Percentiles rank a stretch among this genome's conserved stretches.
These are phyloP conservation scores for Colletotrichum tanaceti DNA, from an alignment of 2,329 filamentous ascomycete genomes.

Conservation along the genomic window DNA sequence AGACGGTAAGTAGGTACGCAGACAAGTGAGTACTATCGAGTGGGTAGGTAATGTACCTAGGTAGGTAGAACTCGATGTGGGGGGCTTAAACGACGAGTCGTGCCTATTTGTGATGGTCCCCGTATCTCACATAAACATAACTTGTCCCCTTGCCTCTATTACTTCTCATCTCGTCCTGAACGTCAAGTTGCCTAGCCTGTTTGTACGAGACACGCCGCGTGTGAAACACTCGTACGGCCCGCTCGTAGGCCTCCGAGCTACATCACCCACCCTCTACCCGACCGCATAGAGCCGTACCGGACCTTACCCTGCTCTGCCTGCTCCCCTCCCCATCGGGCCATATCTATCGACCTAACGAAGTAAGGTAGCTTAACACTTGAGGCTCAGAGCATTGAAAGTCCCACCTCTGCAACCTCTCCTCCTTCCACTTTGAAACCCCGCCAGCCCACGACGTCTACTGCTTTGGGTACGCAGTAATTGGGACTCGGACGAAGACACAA, in stretches of 20 bases:
- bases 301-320: slow-evolving; percentile 20
- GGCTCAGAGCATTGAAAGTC: slow-evolving; percentile 36
- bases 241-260: not conserved
- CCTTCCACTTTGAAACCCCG: slow-evolving; percentile 48
- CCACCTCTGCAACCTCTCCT: slow-evolving; percentile 38
- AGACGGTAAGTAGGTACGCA: not conserved
- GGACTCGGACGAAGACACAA: not conserved
- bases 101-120: not conserved
- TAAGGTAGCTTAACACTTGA: slow-evolving; percentile 22
- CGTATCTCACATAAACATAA: not conserved
- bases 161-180: not conserved
- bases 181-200: not conserved
- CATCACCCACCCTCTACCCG: slow-evolving; percentile 23
- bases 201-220: not conserved
- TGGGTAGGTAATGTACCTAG: no score
- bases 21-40: no score
- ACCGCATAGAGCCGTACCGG: slow-evolving; percentile 21
- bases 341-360: not conserved
- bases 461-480: not conserved
- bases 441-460: slow-evolving; percentile 41
- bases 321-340: slow-evolving; percentile 6
- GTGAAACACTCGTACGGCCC: not conserved
- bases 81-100: no score
- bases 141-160: no score
- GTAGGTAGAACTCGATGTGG: no score